phyloP scores from a whole-genome alignment of 2,329 filamentous ascomycete species.

The Daldinia sp. region DNA sequence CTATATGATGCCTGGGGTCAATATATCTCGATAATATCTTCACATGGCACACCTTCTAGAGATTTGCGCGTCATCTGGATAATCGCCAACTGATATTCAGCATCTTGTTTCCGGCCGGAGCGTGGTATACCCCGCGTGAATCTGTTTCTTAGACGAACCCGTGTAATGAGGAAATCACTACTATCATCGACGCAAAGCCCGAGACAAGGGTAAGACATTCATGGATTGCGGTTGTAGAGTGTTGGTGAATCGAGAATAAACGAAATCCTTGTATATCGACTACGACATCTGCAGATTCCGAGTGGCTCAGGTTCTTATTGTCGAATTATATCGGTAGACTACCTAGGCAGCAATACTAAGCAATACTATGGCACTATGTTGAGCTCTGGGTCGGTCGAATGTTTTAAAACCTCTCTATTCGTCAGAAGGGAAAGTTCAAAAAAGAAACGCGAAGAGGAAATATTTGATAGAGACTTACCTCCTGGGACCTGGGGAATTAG shows the following conservation, averaged over 20 bases:
- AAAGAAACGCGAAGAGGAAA: no score
- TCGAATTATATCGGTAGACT: no score
- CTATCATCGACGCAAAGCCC: slow-evolving; percentile 9
- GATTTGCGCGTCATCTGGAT: slow-evolving; percentile 7
- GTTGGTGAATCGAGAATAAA: background rate
- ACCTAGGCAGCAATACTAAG: no score
- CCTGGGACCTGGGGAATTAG: background rate
- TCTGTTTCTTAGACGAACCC: slow-evolving; percentile 25
- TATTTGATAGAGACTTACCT: background rate
- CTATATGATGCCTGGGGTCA: background rate
- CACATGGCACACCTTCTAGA: slow-evolving; percentile 26
- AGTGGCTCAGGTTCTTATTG: no score
- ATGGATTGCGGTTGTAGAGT: slow-evolving; percentile 22
- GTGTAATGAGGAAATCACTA: slow-evolving; percentile 5
- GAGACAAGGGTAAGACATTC: slow-evolving; percentile 42
- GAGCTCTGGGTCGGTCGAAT: no score
- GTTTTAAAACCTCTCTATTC: no score
- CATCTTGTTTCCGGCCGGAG: slow-evolving; percentile 14
- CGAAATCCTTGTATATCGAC: background rate
- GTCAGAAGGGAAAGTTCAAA: no score
- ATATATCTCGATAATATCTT: slow-evolving; percentile 16
- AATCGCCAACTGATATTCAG: slow-evolving; percentile 30
- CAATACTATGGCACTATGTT: no score
- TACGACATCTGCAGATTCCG: background rate
- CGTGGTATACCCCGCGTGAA: slow-evolving; percentile 38